phyloP scores from a whole-genome alignment of 2,329 filamentous ascomycete species.

The Monosporascus cannonballus region DNA sequence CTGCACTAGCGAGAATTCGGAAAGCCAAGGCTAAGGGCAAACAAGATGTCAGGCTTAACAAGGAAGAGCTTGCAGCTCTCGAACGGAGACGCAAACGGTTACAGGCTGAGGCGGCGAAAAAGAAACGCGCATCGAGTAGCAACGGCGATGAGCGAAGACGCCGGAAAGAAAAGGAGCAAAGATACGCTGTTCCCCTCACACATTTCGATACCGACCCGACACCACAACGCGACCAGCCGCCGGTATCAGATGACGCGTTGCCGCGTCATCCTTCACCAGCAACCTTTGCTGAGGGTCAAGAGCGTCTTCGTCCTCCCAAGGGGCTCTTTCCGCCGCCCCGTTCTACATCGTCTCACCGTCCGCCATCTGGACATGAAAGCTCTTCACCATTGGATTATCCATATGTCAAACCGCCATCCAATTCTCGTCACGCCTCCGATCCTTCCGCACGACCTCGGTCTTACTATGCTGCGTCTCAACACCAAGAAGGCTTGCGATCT shows the following conservation, averaged over 20 bases:
- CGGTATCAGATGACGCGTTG: slow-evolving; percentile 28
- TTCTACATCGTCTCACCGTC: slow-evolving; percentile 33
- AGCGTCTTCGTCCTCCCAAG: slow-evolving; percentile 36
- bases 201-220: slow-evolving; percentile 40
- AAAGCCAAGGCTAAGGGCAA: slow-evolving; percentile 71
- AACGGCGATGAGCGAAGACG: slow-evolving; percentile 31
- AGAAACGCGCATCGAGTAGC: slow-evolving; percentile 23
- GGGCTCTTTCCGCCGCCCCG: slow-evolving; percentile 46
- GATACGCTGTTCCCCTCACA: slow-evolving; percentile 47
- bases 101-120: slow-evolving; percentile 38
- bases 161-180: slow-evolving; percentile 36
- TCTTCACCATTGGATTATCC: slow-evolving; percentile 41
- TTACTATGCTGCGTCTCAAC: slow-evolving; percentile 17
- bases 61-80: slow-evolving; percentile 74
- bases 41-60: slow-evolving; percentile 71
- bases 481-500: slow-evolving; percentile 28
- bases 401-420: slow-evolving; percentile 31
- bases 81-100: slow-evolving; percentile 61
- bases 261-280: slow-evolving; percentile 33
- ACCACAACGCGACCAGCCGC: slow-evolving; percentile 26
- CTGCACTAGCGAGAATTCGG: slow-evolving; percentile 73
- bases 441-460: slow-evolving; percentile 29
- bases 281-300: slow-evolving; percentile 29
- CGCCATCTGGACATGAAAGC: slow-evolving; percentile 29
- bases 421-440: slow-evolving; percentile 40